A percentile compares a stretch with the other conserved stretches of the same genome.
Evolutionary conservation across 2,329 filamentous ascomycete genomes (phyloP).

Genomic region (Botrytis paeoniae): DNA sequence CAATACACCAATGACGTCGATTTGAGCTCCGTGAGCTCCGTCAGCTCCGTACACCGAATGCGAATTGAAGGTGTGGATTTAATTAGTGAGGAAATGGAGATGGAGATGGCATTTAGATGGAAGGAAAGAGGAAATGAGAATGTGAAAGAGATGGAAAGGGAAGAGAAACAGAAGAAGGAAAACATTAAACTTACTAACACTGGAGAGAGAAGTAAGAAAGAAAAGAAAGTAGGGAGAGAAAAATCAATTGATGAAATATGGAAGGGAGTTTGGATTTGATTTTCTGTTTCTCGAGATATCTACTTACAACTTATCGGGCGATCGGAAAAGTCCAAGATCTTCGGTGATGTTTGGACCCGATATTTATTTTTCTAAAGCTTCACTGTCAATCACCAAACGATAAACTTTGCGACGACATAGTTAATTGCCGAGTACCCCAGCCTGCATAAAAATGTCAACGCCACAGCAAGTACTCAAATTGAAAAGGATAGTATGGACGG

Average conservation of each 20-base stretch:
- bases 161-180: background rate
- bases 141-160: background rate
- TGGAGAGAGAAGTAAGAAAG: background rate
- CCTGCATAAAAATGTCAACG: conserved; percentile 14
- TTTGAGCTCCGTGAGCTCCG: background rate
- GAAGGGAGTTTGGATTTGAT: conserved; percentile 14
- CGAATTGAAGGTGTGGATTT: background rate
- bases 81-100: background rate
- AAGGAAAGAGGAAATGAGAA: background rate
- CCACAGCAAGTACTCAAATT: conserved; percentile 38
- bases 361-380: background rate
- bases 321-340: background rate
- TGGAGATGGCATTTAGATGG: background rate
- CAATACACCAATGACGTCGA: background rate
- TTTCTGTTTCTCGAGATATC: background rate
- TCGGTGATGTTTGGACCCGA: background rate
- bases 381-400: background rate
- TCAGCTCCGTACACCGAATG: background rate
- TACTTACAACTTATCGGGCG: background rate
- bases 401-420: background rate
- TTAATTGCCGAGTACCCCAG: background rate
- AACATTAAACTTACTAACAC: background rate
- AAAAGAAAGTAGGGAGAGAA: background rate
- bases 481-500: conserved; percentile 52
- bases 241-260: background rate